Evolutionary conservation across 306 rosid species (phyloP), one percentile per base, ranked within the genome.

Genomic region (Begonia loranthoides): DNA sequence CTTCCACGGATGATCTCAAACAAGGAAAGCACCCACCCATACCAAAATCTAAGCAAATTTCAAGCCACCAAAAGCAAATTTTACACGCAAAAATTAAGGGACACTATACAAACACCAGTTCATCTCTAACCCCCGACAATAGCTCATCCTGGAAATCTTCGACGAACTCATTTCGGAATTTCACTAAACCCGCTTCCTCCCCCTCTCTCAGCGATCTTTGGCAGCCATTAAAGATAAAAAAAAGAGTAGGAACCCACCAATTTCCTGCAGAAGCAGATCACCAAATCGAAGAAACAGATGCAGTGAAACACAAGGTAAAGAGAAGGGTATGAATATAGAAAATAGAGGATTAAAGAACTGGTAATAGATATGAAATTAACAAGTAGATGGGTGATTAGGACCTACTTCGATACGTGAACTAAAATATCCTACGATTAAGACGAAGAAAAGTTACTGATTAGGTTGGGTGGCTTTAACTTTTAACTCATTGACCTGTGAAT

Each of bases 11-110:
- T 79, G 95, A 88, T 81, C 87, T 86, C 76, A 78, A 80, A 71
- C 99, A 90, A 72, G 95, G 97, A 68, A 90, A 85, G 70, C 99
- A 90, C 71, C 94, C 86, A 82, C 95, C 94, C 95, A 90, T 90
- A 73, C 80, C 85, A 80, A 28, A 82, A 61, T 80, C 66, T 63
- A 53, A 74, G 36, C 62, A 65, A 84, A 72, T 74, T n/a, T 5
- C 15, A 67, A 73, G 61, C 59, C 81, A 60, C 73, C 77, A 59
- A 76, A 63, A 40, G 47, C 48, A 68, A 54, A 11, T 17, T 45
- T 12, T 28, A 28, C 36, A 4, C 9, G 36, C 5, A 7, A 28
- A 28, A 28, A 4, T 28, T 28, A 28, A 28, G 36, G 36, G 5
- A 13, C 41, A 34, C 19, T 39, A 17, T 12, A 17, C 22, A 3